Conservation (phyloP, 345 rosid genomes). For the Dipteronia dyeriana region DNA sequence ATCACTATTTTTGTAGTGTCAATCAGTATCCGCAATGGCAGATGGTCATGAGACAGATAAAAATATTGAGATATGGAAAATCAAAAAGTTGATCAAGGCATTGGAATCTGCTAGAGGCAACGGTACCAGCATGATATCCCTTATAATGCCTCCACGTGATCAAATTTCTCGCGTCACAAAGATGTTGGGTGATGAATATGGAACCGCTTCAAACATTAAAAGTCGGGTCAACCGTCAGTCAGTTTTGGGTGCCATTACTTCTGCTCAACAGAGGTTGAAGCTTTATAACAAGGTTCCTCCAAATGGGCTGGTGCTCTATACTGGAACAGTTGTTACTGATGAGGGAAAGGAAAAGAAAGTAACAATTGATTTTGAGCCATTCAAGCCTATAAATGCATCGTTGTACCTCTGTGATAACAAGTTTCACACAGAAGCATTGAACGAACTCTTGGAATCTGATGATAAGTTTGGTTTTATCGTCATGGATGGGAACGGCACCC, state of each 20-base stretch:
- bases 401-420: conserved; percentile 87
- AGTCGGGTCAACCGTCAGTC: conserved; percentile 92
- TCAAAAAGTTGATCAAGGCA: conserved; percentile 86
- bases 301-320: conserved; percentile 86
- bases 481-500: conserved; percentile 93
- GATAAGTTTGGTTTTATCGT: conserved; percentile 91
- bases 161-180: conserved; percentile 87
- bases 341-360: conserved; percentile 97
- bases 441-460: conserved; percentile 86
- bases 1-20: conserved; percentile 19
- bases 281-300: conserved; percentile 90
- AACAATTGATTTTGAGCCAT: conserved; percentile 89
- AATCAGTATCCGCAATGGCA: conserved; percentile 32
- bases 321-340: conserved; percentile 78
- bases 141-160: conserved; percentile 96
- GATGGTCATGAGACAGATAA: conserved; percentile 70
- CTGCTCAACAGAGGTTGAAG: conserved; percentile 93
- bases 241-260: conserved; percentile 87
- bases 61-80: conserved; percentile 95
- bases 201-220: conserved; percentile 94
- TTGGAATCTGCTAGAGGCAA: conserved; percentile 91
- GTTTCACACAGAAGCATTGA: conserved; percentile 85
- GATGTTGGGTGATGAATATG: conserved; percentile 96
- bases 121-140: conserved; percentile 96
- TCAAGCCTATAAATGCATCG: conserved; percentile 90